phyloP scores from a whole-genome alignment of 257 asterid species.

The Leptodermis oblonga region DNA sequence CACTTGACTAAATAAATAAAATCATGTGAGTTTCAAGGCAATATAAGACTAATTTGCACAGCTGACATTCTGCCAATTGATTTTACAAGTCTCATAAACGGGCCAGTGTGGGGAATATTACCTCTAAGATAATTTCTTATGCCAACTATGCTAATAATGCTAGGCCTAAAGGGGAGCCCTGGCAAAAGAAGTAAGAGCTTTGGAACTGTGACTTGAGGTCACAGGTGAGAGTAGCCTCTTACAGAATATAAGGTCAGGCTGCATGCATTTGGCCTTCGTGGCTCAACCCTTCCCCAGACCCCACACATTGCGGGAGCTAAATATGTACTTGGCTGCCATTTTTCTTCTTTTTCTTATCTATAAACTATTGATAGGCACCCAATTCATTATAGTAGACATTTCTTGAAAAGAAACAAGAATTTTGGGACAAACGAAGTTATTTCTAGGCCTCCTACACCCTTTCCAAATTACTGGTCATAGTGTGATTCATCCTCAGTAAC shows the following conservation, averaged over 20 bases:
- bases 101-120: not conserved
- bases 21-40: not conserved
- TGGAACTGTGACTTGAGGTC: too few species aligned
- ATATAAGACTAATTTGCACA: too few species aligned
- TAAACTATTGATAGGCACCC: too few species aligned
- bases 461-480: not conserved
- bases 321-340: too few species aligned
- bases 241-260: not conserved
- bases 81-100: not conserved
- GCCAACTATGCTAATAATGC: not conserved
- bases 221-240: too few species aligned
- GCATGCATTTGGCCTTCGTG: not conserved
- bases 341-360: too few species aligned
- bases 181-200: not conserved
- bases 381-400: not conserved
- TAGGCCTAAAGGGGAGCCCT: not conserved
- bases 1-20: not conserved
- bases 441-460: not conserved
- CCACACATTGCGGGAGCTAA: not conserved
- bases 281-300: not conserved
- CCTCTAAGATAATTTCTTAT: not conserved
- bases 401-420: not conserved
- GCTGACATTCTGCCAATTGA: not conserved
- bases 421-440: not conserved
- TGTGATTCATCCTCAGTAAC: not conserved